Evolutionary conservation across 2,329 filamentous ascomycete genomes (phyloP).

Genomic region (Phaeosphaeria sp.): DNA sequence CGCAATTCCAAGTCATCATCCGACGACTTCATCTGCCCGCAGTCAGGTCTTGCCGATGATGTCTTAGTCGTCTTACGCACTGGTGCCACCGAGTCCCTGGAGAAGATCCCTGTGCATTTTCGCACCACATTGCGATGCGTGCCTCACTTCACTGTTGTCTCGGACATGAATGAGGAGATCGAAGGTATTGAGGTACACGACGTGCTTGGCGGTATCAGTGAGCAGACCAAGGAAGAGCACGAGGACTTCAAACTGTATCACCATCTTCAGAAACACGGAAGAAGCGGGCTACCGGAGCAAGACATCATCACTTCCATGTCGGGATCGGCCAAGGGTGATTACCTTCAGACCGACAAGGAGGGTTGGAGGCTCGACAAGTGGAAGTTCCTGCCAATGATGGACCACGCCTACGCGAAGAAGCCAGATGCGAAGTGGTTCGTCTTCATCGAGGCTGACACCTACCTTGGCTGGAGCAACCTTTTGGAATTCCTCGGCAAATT

Average conservation of each 20-base stretch:
- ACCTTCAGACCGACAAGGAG: slow-evolving; percentile 42
- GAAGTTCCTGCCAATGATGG: slow-evolving; percentile 65
- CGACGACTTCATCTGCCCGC: slow-evolving; percentile 36
- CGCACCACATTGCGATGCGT: slow-evolving; percentile 64
- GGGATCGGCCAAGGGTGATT: slow-evolving; percentile 44
- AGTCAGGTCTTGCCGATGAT: slow-evolving; percentile 53
- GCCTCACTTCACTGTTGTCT: slow-evolving; percentile 63
- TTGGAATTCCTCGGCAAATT: slow-evolving; percentile 50
- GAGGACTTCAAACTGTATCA: slow-evolving; percentile 63
- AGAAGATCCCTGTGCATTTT: slow-evolving; percentile 65
- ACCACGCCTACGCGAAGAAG: slow-evolving; percentile 52
- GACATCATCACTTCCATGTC: slow-evolving; percentile 39
- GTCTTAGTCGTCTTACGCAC: slow-evolving; percentile 66
- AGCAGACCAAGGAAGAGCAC: slow-evolving; percentile 46
- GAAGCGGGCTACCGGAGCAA: slow-evolving; percentile 48
- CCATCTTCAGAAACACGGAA: slow-evolving; percentile 54
- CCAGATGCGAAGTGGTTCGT: slow-evolving; percentile 48
- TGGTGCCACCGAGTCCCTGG: slow-evolving; percentile 64
- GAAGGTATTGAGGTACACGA: slow-evolving; percentile 58
- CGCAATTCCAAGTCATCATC: slow-evolving; percentile 32
- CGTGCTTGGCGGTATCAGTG: slow-evolving; percentile 54
- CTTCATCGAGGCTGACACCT: slow-evolving; percentile 49
- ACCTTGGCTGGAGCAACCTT: slow-evolving; percentile 47
- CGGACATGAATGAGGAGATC: slow-evolving; percentile 64
- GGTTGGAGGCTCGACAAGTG: slow-evolving; percentile 66